These are phyloP conservation scores for Orbilia javanica DNA, from an alignment of 2,329 filamentous ascomycete species.

Conservation along the genomic window DNA sequence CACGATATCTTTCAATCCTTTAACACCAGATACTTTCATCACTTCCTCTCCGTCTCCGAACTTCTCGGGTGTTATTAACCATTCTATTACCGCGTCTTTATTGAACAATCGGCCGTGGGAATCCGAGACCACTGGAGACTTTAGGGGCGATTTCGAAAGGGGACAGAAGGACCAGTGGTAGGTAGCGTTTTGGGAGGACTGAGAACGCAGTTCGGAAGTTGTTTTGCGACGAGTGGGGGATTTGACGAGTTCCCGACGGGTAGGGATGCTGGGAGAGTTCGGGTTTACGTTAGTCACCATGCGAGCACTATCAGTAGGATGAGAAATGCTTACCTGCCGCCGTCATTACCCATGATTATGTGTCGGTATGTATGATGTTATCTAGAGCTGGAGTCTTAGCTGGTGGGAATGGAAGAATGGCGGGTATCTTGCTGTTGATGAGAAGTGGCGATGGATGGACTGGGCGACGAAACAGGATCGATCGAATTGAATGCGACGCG, in stretches of 20 bases:
- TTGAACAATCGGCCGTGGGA: conserved; percentile 88
- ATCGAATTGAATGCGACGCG: conserved; percentile 9
- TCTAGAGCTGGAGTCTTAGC: not conserved
- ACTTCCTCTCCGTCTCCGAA: conserved; percentile 74
- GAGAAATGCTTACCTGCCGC: conserved; percentile 73
- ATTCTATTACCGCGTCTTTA: conserved; percentile 87
- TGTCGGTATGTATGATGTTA: not conserved
- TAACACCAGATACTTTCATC: conserved; percentile 73
- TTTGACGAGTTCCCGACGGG: conserved; percentile 94
- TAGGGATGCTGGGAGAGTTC: conserved; percentile 77
- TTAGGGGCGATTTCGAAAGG: conserved; percentile 81
- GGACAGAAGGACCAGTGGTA: conserved; percentile 91
- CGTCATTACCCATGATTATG: conserved; percentile 89
- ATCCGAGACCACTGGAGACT: conserved; percentile 84
- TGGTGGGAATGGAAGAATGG: not conserved
- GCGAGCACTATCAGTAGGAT: not conserved
- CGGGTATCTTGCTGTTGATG: not conserved
- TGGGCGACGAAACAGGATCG: not conserved
- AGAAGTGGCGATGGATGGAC: conserved; percentile 13
- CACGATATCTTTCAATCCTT: conserved; percentile 85
- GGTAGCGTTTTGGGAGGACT: conserved; percentile 83
- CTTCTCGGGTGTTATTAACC: conserved; percentile 71
- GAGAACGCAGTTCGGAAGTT: conserved; percentile 87
- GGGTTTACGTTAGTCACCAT: conserved; percentile 17
- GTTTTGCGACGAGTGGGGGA: conserved; percentile 86